Conservation (phyloP, 257 asterid species). For the Phtheirospermum japonicum region DNA sequence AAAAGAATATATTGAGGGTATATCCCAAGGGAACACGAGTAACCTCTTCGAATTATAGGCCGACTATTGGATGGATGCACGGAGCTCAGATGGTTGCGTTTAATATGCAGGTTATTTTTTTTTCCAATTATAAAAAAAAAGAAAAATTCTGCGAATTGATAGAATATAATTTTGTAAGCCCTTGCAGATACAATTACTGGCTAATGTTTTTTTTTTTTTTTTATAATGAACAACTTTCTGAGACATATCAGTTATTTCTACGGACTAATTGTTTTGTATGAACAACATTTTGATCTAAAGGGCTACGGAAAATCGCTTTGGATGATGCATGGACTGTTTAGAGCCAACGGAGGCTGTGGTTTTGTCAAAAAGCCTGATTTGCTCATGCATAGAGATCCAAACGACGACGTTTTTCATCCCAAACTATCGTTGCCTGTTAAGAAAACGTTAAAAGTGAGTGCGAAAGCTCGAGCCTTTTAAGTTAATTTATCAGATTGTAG, state of each 20-base stretch:
- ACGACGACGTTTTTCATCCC: constrained; percentile 64
- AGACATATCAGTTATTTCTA: no score
- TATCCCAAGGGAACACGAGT: constrained; percentile 78
- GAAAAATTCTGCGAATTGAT: no score
- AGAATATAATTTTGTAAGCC: no score
- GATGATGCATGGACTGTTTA: constrained; percentile 86
- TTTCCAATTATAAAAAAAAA: no score
- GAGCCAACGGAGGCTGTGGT: constrained; percentile 83
- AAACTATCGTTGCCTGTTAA: constrained; percentile 48
- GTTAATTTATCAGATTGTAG: background rate
- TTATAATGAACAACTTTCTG: no score
- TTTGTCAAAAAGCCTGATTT: constrained; percentile 70
- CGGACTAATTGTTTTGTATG: no score
- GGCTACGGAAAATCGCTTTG: constrained; percentile 82
- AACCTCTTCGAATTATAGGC: constrained; percentile 72
- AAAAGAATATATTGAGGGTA: constrained; percentile 62
- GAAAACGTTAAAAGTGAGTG: constrained; percentile 51
- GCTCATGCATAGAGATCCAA: constrained; percentile 48
- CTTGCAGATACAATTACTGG: no score
- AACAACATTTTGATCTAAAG: no score
- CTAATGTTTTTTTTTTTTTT: no score
- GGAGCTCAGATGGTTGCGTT: constrained; percentile 97
- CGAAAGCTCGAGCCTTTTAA: background rate
- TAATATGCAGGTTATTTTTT: constrained; percentile 70
- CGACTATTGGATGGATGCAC: constrained; percentile 74